Base-by-base conservation (phyloP, 2,329 filamentous ascomycete genomes). In the Aspergillus nomiae region DNA sequence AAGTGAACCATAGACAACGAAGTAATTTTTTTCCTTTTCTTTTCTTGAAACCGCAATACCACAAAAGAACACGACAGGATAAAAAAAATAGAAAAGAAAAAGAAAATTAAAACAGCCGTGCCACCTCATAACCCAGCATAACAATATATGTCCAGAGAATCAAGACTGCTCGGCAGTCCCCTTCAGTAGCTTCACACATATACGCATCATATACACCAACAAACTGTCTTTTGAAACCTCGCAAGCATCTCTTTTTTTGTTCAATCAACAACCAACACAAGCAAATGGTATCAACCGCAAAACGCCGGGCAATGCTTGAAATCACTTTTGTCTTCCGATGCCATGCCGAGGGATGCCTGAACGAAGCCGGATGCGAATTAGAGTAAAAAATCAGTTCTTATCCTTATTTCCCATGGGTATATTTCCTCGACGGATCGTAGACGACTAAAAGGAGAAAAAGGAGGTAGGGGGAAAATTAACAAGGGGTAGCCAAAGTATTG, bases 231-330 rank as follows among this genome's bases (percentile, higher is more conserved):
- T 28, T n/a, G 4, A 51, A 51, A 19, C 28, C 48, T 51, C 16
- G 28, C 26, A 51, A 51, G 16, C 48, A n/a, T 51, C 21, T 51
- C 28, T 51, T 28, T 28, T 45, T 51, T 51, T 24, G 21, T 32
- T 19, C 14, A 51, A 32, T 32, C 48, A 32, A 51, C 28, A 68
- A 68, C 58, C 65, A 71, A 69, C 16, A 51, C 28, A 68, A 68
- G 62, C 65, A 71, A 69, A 71, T 74, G 71, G 72, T 75, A 76
- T 76, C 73, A 71, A 75, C 69, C 68, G 66, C 64, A 63, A 56
- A 75, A 76, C 74, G 74, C 75, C 74, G 57, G 69, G 66, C 69
- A 75, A 77, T 76, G 74, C 74, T 74, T 55, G 61, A 59, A 67
- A 68, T 66, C 69, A 70, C 69, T 75, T 76, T 75, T 73, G 61